phyloP scores from a whole-genome alignment of 345 rosid species.

The Moricandia arvensis region DNA sequence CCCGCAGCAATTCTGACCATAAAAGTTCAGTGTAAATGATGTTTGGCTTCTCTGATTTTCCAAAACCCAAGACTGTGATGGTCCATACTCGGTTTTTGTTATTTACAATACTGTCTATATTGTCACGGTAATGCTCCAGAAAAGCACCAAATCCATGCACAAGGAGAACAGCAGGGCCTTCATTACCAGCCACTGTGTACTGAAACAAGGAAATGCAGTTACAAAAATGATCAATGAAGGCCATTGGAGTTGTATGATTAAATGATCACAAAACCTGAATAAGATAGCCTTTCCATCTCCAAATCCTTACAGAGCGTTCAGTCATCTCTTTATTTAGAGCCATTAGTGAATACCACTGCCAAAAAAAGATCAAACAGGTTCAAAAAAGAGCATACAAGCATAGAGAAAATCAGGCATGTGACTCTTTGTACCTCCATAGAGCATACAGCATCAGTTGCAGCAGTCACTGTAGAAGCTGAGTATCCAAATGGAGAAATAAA shows the following conservation, averaged over 20 bases:
- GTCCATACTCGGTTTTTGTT: conserved; percentile 71
- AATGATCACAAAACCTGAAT: conserved; percentile 60
- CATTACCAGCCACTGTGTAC: conserved; percentile 61
- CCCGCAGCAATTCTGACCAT: conserved; percentile 88
- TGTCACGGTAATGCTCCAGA: conserved; percentile 82
- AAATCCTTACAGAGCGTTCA: conserved; percentile 46
- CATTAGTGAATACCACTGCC: conserved; percentile 85
- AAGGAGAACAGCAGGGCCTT: conserved; percentile 73
- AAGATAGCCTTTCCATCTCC: conserved; percentile 85
- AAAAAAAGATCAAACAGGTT: conserved; percentile 22
- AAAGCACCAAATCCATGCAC: conserved; percentile 99
- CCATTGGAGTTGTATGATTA: not conserved
- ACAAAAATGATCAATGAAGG: not conserved
- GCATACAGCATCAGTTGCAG: conserved; percentile 66
- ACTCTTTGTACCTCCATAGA: conserved; percentile 72
- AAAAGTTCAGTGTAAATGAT: conserved; percentile 73
- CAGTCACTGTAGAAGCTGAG: conserved; percentile 66
- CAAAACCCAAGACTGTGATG: conserved; percentile 75
- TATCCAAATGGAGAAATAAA: conserved; percentile 88
- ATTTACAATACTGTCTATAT: conserved; percentile 51
- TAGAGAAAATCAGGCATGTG: not conserved
- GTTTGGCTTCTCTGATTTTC: conserved; percentile 92
- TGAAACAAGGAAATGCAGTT: conserved; percentile 22
- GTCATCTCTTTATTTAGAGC: conserved; percentile 49
- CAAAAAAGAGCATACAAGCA: conserved; percentile 3